Conservation (phyloP, 441 rosid species). For the Pelargonium citronellum region DNA sequence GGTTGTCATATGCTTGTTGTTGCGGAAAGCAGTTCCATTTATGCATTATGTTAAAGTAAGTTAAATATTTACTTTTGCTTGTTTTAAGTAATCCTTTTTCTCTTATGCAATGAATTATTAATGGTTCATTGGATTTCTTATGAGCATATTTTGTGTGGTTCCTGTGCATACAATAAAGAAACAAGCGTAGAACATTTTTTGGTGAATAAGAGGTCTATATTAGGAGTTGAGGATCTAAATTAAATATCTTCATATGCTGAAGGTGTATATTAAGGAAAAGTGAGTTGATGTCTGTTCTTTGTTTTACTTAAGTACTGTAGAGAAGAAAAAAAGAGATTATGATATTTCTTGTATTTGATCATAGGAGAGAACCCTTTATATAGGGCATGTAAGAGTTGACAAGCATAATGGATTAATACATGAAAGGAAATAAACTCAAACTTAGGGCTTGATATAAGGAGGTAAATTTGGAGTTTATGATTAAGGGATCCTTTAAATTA, state of each 20-base stretch:
- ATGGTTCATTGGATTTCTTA: constrained; percentile 8
- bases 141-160: background rate
- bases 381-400: too few species aligned
- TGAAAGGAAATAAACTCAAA: too few species aligned
- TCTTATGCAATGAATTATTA: constrained; percentile 1
- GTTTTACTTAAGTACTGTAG: background rate
- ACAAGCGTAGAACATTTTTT: background rate
- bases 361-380: too few species aligned
- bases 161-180: background rate
- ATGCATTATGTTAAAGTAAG: constrained; percentile 60
- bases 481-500: too few species aligned
- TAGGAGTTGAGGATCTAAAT: background rate
- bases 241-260: background rate
- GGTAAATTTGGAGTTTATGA: too few species aligned
- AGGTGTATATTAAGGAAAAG: background rate
- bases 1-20: constrained; percentile 61
- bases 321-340: background rate
- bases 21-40: constrained; percentile 60
- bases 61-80: constrained; percentile 13
- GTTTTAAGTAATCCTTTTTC: background rate
- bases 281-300: background rate
- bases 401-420: too few species aligned
- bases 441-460: too few species aligned
- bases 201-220: background rate
- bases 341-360: too few species aligned